phyloP scores from a whole-genome alignment of 768 basidiomycete genomes.

The Austroboletus festivus region DNA sequence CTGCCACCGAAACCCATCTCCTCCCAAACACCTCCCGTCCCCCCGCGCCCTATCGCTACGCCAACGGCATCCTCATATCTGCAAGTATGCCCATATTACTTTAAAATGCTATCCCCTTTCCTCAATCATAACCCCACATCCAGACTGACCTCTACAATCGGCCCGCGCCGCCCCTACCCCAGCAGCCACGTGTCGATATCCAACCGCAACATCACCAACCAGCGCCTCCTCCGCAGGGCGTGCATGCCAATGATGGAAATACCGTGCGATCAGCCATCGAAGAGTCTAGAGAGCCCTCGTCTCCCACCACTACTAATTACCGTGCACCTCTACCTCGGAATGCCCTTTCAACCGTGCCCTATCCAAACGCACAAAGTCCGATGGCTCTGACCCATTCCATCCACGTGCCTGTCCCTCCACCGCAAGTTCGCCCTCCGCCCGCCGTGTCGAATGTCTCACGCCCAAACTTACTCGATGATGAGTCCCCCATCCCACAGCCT shows the following conservation, averaged over 20 bases:
- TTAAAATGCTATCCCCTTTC: neutral
- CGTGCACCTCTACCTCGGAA: conserved; percentile 26
- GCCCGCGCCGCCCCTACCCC: conserved; percentile 38
- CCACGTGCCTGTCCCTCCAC: conserved; percentile 23
- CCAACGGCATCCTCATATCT: conserved; percentile 3
- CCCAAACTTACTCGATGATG: conserved; percentile 67
- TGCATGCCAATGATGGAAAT: conserved; percentile 18
- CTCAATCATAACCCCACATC: neutral
- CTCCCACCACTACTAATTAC: conserved; percentile 28
- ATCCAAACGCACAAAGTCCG: conserved; percentile 28
- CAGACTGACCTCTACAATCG: conserved; percentile 29
- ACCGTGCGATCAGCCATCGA: conserved; percentile 16
- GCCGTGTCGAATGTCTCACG: conserved; percentile 19
- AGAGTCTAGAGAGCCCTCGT: conserved; percentile 18
- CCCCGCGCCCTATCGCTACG: conserved; percentile 18
- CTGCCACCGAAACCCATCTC: conserved; percentile 38
- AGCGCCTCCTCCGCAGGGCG: conserved; percentile 14
- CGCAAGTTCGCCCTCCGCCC: conserved; percentile 21
- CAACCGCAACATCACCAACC: conserved; percentile 29
- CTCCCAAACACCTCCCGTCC: conserved; percentile 5
- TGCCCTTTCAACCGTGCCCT: conserved; percentile 25
- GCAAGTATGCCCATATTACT: conserved; percentile 20
- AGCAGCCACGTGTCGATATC: conserved; percentile 16
- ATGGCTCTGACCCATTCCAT: conserved; percentile 25
- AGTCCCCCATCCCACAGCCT: conserved; percentile 34